phyloP scores from a whole-genome alignment of 306 rosid genomes.

The Dalbergia oliveri region DNA sequence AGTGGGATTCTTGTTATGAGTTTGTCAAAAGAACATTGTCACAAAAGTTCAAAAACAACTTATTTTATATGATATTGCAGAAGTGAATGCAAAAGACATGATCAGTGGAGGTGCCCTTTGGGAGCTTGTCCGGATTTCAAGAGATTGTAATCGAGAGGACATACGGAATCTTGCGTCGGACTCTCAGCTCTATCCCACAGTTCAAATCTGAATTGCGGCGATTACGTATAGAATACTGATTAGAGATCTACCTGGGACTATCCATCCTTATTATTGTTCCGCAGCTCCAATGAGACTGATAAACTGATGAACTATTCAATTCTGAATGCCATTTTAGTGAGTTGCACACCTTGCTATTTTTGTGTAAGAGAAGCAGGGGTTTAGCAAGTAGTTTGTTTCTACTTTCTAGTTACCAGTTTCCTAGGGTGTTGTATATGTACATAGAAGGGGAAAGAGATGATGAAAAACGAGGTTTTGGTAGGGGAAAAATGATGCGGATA shows the following conservation, averaged over 20 bases:
- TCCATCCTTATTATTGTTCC: background rate
- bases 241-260: background rate
- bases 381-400: constrained; percentile 26
- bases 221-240: constrained; percentile 67
- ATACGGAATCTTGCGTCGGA: constrained; percentile 75
- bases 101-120: constrained; percentile 89
- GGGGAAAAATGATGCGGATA: constrained; percentile 2
- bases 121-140: constrained; percentile 86
- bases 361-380: constrained; percentile 49
- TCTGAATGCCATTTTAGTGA: constrained; percentile 6
- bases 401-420: constrained; percentile 28
- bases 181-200: constrained; percentile 62
- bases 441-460: background rate
- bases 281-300: constrained; percentile 28
- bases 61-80: constrained; percentile 43
- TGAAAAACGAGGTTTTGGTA: constrained; percentile 16
- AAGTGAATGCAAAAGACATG: constrained; percentile 90
- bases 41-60: background rate
- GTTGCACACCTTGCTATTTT: constrained; percentile 47
- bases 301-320: constrained; percentile 1
- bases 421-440: background rate
- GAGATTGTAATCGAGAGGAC: constrained; percentile 86
- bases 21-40: background rate
- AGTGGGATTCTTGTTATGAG: background rate
- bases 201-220: constrained; percentile 76